Conservation (phyloP, 768 basidiomycete genomes). For the Suillus bovinus region DNA sequence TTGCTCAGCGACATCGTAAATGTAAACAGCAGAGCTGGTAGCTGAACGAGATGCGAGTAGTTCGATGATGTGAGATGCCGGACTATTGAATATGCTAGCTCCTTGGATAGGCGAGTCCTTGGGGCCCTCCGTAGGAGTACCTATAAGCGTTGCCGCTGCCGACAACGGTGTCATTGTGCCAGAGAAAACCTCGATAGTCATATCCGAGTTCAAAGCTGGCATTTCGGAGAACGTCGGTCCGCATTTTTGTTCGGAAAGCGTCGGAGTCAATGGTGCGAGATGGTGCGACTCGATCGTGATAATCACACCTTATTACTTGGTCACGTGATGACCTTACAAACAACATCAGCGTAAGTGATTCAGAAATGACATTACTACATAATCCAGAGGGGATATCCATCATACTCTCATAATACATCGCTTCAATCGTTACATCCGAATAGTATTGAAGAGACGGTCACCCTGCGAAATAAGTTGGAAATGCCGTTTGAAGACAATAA, state of each 20-base stretch:
- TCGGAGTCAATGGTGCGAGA: slow-evolving; percentile 19
- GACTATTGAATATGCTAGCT: slow-evolving; percentile 18
- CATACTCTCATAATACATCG: slow-evolving; percentile 1
- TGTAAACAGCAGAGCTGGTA: slow-evolving; percentile 67
- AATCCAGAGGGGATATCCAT: neutral
- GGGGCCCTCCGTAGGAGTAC: slow-evolving; percentile 30
- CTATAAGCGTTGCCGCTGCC: slow-evolving; percentile 36
- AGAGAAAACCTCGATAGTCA: slow-evolving; percentile 27
- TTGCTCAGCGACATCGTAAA: slow-evolving; percentile 84
- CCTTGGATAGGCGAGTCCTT: slow-evolving; percentile 19
- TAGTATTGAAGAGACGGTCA: slow-evolving; percentile 81
- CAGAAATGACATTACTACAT: slow-evolving; percentile 5
- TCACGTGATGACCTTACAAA: slow-evolving; percentile 27
- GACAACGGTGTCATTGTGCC: slow-evolving; percentile 31
- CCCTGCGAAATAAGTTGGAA: slow-evolving; percentile 48
- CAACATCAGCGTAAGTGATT: neutral
- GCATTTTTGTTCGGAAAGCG: slow-evolving; percentile 3
- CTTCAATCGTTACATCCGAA: slow-evolving; percentile 34
- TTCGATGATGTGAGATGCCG: slow-evolving; percentile 69
- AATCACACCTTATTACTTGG: slow-evolving; percentile 19
- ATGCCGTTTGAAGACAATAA: neutral
- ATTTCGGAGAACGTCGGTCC: neutral
- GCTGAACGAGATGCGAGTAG: slow-evolving; percentile 57
- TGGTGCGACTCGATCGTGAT: slow-evolving; percentile 32
- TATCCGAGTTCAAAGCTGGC: slow-evolving; percentile 8